A percentile compares a stretch with the other conserved stretches of the same genome.
Evolutionary conservation across 1,284 basidiomycete genomes (phyloP).

Genomic region (Pascua guehoae): DNA sequence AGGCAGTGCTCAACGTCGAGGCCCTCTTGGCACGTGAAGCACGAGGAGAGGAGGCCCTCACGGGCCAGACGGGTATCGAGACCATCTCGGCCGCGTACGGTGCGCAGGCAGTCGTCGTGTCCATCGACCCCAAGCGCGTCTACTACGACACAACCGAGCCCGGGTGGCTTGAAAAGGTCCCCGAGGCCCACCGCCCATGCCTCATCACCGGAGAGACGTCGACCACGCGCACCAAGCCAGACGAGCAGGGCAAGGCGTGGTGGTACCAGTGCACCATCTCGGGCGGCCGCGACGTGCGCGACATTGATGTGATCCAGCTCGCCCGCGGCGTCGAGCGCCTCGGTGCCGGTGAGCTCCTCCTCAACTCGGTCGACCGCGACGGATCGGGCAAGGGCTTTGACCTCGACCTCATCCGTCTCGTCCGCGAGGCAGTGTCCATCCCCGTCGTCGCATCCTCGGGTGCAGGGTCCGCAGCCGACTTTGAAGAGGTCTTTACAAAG

Average conservation of each 20-base stretch:
- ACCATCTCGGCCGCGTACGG: slow-evolving; percentile 88
- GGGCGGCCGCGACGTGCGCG: slow-evolving; percentile 82
- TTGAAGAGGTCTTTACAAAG: slow-evolving; percentile 75
- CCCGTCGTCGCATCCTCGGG: slow-evolving; percentile 95
- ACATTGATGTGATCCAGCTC: slow-evolving; percentile 88
- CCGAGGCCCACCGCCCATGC: slow-evolving; percentile 46
- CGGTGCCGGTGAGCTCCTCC: slow-evolving; percentile 90
- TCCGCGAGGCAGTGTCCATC: slow-evolving; percentile 73
- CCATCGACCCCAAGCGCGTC: slow-evolving; percentile 86
- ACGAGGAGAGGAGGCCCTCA: slow-evolving; percentile 52
- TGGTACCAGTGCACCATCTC: slow-evolving; percentile 99
- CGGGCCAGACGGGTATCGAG: slow-evolving; percentile 75
- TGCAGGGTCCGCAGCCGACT: slow-evolving; percentile 78
- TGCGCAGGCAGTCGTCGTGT: slow-evolving; percentile 96
- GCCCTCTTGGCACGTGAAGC: slow-evolving; percentile 60
- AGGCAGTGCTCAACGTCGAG: slow-evolving; percentile 93
- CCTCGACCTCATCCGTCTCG: slow-evolving; percentile 71
- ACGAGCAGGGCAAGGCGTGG: slow-evolving; percentile 75
- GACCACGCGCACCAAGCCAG: slow-evolving; percentile 53
- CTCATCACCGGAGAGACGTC: slow-evolving; percentile 50
- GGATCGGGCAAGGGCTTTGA: slow-evolving; percentile 93
- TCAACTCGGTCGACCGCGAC: slow-evolving; percentile 97
- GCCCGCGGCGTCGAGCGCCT: slow-evolving; percentile 81
- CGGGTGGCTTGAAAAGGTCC: slow-evolving; percentile 66
- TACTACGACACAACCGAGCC: slow-evolving; percentile 65